Base-by-base conservation (phyloP, 768 basidiomycete species). In the Termitomyces sp. region DNA sequence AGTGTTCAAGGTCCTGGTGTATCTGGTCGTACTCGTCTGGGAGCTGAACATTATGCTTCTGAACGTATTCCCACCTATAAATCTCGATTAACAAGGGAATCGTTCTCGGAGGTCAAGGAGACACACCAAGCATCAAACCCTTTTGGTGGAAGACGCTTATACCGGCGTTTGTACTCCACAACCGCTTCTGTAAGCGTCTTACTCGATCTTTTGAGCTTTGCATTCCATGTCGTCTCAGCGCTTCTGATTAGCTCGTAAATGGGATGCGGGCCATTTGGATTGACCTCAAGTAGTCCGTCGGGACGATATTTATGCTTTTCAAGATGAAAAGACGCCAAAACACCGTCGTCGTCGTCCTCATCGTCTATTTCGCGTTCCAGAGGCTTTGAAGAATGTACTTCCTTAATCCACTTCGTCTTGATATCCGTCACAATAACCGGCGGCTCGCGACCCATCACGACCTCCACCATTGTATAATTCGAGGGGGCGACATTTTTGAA, bases 121-220 rank as follows among this genome's bases (percentile, higher is more conserved):
- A 50, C 72, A 76, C 79, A 93, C 94, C 94, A 96, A 40, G 81
- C 74, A 69, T 92, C 92, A 66, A 96, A 97, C 0, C 96, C 95
- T 47, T 79, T 78, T 0, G 96, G 94, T 0, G 95, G 95, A 43
- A 81, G 74, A 50, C 91, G 81, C 29, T 76, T 78, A 72, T 95
- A 96, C 66, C 94, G 79, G 45, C 82, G 78, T 57, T 79, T 79
- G 74, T 98, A 97, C 72, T 94, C 92, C 12, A 72, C 71, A 0
- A 88, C 90, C 1, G 94, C 95, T 58, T 88, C 79, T 36, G 77
- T 76, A n/a, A 97, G 77, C 0, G 89, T 89, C 66, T 79, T 85
- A 73, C 90, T 93, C 66, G 96, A 91, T 57, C 74, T 76, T 9
- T 77, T 74, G 31, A 94, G 75, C 66, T 87, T 81, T 1, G 70